Evolutionary conservation across 306 rosid genomes (phyloP), one percentile per base, ranked within the genome.

Genomic region (Arachis stenosperma): DNA sequence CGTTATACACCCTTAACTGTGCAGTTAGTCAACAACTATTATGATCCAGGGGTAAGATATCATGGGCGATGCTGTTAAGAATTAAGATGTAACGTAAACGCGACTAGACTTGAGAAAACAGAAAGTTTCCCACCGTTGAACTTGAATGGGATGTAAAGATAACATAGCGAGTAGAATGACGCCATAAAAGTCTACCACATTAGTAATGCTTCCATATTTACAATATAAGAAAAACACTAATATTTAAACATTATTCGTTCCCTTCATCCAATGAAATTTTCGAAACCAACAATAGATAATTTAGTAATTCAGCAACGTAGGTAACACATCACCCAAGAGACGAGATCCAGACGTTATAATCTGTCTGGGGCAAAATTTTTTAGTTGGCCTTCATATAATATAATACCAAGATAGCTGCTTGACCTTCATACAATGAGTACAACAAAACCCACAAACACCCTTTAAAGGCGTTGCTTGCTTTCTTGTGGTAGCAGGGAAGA

Each of bases 181-280:
- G 7, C 58, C 60, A 53, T 59, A 36, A 52, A 42, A 9, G 67
- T 61, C 67, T 44, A 51, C 64, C 62, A 67, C 75, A 61, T 61
- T 37, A 68, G 39, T 48, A 57, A 64, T 54, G 66, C 61, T 81
- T 75, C 42, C 5, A 71, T 76, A 75, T 81, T 70, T 81, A 81
- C 84, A 81, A 66, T 61, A 3, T 17, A 8, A 7, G 61, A 71
- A 75, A 75, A 70, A 44, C 33, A 43, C 13, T 33, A 33, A 4
- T 55, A 22, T 65, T 43, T 37, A 40, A 43, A 67, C 61, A 17
- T 61, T 71, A 29, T 13, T 59, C 30, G 46, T 22, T 81, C 58
- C 36, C 60, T 70, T 71, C 17, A 60, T 48, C 22, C 46, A 57
- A n/a, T 48, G 72, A 72, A 81, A 65, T 60, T 64, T 60, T 57